Evolutionary conservation across 805 yeast genomes (phyloP).

Genomic region (Blastobotrys americana): DNA sequence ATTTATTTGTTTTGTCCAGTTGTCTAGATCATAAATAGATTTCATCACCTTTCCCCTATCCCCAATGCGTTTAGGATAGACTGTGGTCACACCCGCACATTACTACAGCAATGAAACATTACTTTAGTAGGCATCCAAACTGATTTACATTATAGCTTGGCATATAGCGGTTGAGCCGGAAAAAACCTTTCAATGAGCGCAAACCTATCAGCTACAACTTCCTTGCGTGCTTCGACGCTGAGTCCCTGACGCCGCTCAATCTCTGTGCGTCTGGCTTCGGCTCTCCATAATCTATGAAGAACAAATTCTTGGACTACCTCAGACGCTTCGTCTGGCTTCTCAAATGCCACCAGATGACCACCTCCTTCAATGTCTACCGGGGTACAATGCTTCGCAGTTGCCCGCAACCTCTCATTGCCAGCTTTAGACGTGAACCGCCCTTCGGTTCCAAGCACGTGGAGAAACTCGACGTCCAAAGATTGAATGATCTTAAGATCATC

Average conservation of each 20-base stretch:
- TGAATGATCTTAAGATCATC: slow-evolving; percentile 24
- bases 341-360: slow-evolving; percentile 48
- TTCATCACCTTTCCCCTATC: too few relatives aligned
- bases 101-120: too few relatives aligned
- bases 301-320: slow-evolving; percentile 21
- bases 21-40: too few relatives aligned
- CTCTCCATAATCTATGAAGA: slow-evolving; percentile 7
- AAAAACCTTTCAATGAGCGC: background rate
- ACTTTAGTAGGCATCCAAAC: too few relatives aligned
- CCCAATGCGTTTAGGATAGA: too few relatives aligned
- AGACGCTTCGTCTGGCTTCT: slow-evolving; percentile 40
- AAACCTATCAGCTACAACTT: background rate
- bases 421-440: slow-evolving; percentile 54
- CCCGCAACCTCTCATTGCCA: slow-evolving; percentile 26
- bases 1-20: too few relatives aligned
- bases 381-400: slow-evolving; percentile 32
- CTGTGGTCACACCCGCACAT: too few relatives aligned
- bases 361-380: slow-evolving; percentile 38
- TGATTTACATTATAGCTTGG: background rate
- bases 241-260: background rate
- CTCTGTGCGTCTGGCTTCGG: background rate
- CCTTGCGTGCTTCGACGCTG: background rate
- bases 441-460: slow-evolving; percentile 44
- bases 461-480: slow-evolving; percentile 42
- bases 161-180: background rate